A percentile compares a stretch with the other conserved stretches of the same genome.
phyloP scores from a whole-genome alignment of 2,329 filamentous ascomycete species.

The Kalmusia sp. region DNA sequence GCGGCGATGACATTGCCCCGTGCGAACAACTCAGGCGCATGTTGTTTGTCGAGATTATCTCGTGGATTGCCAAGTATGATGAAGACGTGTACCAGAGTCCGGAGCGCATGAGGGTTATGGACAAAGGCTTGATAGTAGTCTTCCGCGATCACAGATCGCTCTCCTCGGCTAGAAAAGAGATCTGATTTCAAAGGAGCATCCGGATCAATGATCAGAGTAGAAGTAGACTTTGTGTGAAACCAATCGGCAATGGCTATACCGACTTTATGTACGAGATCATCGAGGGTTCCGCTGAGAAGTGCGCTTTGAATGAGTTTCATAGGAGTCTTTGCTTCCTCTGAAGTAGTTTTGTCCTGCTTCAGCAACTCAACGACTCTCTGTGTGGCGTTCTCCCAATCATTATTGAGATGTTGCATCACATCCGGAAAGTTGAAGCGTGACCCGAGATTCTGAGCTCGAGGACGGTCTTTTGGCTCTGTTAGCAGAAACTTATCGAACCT shows the following conservation, averaged over 20 bases:
- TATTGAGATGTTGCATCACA: slow-evolving; percentile 66
- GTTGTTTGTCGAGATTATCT: slow-evolving; percentile 18
- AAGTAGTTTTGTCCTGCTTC: slow-evolving; percentile 63
- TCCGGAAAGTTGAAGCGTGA: slow-evolving; percentile 71
- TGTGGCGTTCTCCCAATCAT: slow-evolving; percentile 61
- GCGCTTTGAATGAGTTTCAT: slow-evolving; percentile 80
- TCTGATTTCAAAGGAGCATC: slow-evolving; percentile 24
- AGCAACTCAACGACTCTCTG: slow-evolving; percentile 65
- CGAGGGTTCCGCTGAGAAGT: slow-evolving; percentile 68
- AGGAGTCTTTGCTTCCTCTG: slow-evolving; percentile 67
- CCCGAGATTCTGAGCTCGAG: slow-evolving; percentile 60
- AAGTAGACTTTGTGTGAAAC: slow-evolving; percentile 35
- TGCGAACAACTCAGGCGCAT: slow-evolving; percentile 45
- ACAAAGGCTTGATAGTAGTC: slow-evolving; percentile 42
- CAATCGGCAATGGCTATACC: slow-evolving; percentile 52
- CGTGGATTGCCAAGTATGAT: slow-evolving; percentile 65
- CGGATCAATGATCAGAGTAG: slow-evolving; percentile 41
- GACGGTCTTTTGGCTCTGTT: slow-evolving; percentile 58
- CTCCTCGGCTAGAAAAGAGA: slow-evolving; percentile 24
- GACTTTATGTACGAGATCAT: slow-evolving; percentile 52
- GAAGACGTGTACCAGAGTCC: slow-evolving; percentile 61
- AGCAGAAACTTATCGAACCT: slow-evolving; percentile 77
- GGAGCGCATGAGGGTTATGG: slow-evolving; percentile 52
- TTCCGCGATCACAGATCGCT: slow-evolving; percentile 29
- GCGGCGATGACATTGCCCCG: slow-evolving; percentile 79